Evolutionary conservation across 441 rosid species (phyloP), one percentile per base, ranked within the genome.

Genomic region (Hypseocharis bilobata): DNA sequence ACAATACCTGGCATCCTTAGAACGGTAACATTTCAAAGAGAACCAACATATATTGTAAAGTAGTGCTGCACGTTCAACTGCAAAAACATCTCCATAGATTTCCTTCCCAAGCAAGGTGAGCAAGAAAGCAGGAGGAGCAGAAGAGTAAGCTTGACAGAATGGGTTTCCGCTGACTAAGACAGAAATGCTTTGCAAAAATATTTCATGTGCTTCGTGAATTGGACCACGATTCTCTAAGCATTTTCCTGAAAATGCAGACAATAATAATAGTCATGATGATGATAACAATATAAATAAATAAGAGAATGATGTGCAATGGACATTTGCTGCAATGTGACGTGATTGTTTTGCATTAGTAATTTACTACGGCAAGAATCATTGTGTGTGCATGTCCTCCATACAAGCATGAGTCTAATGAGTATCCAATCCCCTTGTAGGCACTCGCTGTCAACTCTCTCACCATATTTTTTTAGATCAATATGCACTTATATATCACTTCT

Each of bases 31-130:
- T 78, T 79, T 78, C 81, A 94, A 68, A 72, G 74, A 76, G 45
- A 83, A 75, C 96, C 90, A 85, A 76, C 89, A 80, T 61, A 88
- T 62, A 44, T 67, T 62, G 80, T 84, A 88, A 62, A 94, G 88
- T 58, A 85, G 60, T 59, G 74, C 73, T 51, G 92, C 96, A 60
- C 85, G 91, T 69, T 94, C 96, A 74, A 88, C 66, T 44, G 86
- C 86, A 60, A 94, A 84, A 51, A 78, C 67, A 81, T 89, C 92
- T 56, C 78, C 80, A 22, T 72, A 26, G 52, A 76, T 70, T 70
- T 93, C 94, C 72, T 80, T 80, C 40, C 82, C 89, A 52, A 89
- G 78, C 74, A 85, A 77, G 72, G 85, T 86, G 79, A 88, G 83
- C 79, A 89, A 71, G 72, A 74, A 60, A 14, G 72, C n/a, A 30